Evolutionary conservation across 495 filamentous ascomycete species (phyloP).

Genomic region (Aspergillus carlsbadensis): DNA sequence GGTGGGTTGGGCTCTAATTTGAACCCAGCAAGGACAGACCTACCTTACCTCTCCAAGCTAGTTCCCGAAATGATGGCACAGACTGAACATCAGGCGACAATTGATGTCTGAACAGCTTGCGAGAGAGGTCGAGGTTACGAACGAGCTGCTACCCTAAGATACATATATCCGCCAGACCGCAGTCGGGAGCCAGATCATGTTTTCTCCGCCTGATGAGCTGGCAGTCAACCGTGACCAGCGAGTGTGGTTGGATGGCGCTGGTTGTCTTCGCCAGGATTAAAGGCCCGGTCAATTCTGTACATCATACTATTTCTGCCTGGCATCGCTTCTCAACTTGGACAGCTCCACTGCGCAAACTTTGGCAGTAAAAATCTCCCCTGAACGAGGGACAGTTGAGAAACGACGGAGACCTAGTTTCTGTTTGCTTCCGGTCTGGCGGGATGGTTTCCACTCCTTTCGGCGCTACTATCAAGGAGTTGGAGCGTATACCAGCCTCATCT

Average conservation of each 20-base stretch:
- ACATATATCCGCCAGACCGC: background rate
- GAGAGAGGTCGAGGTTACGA: too few species aligned
- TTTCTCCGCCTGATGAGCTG: conserved; percentile 14
- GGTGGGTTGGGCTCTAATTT: background rate
- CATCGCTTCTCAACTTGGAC: background rate
- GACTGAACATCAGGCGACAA: conserved; percentile 1
- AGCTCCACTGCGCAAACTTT: background rate
- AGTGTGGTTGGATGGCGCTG: background rate
- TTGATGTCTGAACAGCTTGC: background rate
- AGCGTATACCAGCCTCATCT: conserved; percentile 6
- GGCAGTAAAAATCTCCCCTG: background rate
- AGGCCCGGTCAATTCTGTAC: background rate
- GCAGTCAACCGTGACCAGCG: background rate
- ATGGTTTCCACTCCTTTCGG: background rate
- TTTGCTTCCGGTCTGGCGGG: background rate
- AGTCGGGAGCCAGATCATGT: background rate
- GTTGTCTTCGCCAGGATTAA: background rate
- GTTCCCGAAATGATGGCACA: background rate
- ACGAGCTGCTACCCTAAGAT: too few species aligned
- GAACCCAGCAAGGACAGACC: conserved; percentile 6
- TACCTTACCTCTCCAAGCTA: conserved; percentile 5
- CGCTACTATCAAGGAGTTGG: conserved; percentile 11
- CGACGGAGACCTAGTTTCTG: background rate
- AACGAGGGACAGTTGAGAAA: background rate
- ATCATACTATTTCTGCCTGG: background rate